Conservation (phyloP, 83 land plant genomes). For the Picea abies region DNA sequence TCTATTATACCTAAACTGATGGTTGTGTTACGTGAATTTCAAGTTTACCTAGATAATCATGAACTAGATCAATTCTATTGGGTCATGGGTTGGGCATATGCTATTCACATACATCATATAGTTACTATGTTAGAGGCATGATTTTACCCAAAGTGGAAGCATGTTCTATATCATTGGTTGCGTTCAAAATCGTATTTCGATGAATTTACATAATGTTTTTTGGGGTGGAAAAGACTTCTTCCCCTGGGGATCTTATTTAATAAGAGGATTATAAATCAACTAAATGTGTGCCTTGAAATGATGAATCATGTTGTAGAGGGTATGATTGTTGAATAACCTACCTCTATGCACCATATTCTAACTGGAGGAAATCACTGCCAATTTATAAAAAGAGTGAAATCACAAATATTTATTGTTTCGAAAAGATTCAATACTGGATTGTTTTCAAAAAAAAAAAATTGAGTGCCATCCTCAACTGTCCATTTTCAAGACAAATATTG, state of each 20-base stretch:
- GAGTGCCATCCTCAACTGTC: too few species aligned
- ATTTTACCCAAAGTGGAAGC: conserved; percentile 91
- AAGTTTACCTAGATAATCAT: conserved; percentile 80
- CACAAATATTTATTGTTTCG: too few species aligned
- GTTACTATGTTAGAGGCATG: conserved; percentile 64
- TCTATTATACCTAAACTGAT: conserved; percentile 84
- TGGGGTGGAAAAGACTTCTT: conserved; percentile 88
- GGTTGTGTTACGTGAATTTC: conserved; percentile 70
- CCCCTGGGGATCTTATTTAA: conserved; percentile 78
- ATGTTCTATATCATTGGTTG: conserved; percentile 91
- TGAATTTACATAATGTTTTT: conserved; percentile 84
- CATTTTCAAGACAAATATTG: too few species aligned
- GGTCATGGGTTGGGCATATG: too few species aligned
- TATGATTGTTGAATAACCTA: conserved; percentile 69
- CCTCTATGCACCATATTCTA: conserved; percentile 56
- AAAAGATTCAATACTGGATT: too few species aligned
- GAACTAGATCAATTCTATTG: conserved; percentile 79
- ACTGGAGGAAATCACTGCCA: not conserved
- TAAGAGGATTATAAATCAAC: conserved; percentile 68
- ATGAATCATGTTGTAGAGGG: conserved; percentile 82
- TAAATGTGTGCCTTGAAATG: conserved; percentile 65
- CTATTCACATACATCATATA: conserved; percentile 85
- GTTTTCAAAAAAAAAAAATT: too few species aligned
- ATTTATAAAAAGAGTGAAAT: too few species aligned
- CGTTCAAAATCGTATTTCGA: conserved; percentile 77